Base-by-base conservation (phyloP, 352 stramenopile genomes). In the Globisporangium orthogonon region DNA sequence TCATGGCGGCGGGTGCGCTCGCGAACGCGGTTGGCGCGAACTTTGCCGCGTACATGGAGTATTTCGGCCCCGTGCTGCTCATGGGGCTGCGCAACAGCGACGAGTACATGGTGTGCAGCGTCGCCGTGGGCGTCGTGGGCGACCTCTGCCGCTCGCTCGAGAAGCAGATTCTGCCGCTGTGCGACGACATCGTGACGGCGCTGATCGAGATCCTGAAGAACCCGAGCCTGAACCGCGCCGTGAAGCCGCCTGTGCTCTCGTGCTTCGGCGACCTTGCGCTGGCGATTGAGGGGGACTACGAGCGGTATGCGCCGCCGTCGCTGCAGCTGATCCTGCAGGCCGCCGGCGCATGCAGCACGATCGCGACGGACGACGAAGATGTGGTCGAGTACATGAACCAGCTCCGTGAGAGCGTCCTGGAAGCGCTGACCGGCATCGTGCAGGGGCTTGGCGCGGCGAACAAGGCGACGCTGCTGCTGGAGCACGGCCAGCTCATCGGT, bases 371-470 rank as follows among this genome's bases (percentile, higher is more conserved):
- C 56, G 96, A 99, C 64, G 96, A 99, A 60, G 96, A 99, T 52
- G 83, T 98, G n/a, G 89, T 99, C 62, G 94, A 98, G 45, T 98
- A 98, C 70, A 96, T 99, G 68, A 99, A 98, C 74, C 78, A 88
- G 53, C 78, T 99, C 10, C 84, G 95, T 50, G 91, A 98, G 65
- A 91, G 86, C 60, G 96, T 99, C 44, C 70, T 99, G 33, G 96
- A 99, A 67, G 95, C 95, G 15, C 97, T 98, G 54, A 98, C 93
- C 33, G 96, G 96, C 30, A 98, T 99, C 63, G 74, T 98, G 18
- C 93, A 98, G 67, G 96, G 96, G 18, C 77, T 98, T 5, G 86
- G 87, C 31, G 93, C 94, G 58, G 92, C 83, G 23, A 84, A 92
- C 54, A 95, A 97, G 67, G 74, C 92, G 1, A 65, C 83, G 39